phyloP scores from a whole-genome alignment of 176 grass and related monocot genomes.

The Carex parvula region DNA sequence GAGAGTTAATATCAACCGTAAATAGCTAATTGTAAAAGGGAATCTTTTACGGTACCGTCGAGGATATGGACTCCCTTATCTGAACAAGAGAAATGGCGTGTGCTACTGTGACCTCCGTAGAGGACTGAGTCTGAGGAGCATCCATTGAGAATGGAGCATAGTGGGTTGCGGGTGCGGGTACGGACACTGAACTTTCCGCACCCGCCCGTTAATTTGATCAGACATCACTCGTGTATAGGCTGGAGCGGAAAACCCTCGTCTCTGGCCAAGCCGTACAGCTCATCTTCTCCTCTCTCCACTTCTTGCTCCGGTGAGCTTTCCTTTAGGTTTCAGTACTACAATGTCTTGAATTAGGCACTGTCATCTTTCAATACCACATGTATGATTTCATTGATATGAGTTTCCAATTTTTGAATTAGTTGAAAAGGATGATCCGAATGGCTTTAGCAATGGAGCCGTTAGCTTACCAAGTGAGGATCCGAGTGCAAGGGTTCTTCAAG shows the following conservation, averaged over 20 bases:
- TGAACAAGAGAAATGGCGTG: neutral
- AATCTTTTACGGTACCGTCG: too few species aligned
- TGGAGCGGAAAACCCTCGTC: neutral
- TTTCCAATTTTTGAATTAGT: neutral
- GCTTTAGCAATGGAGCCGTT: conserved; percentile 37
- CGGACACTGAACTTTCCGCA: neutral
- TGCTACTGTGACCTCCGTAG: neutral
- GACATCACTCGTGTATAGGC: neutral
- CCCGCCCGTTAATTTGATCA: conserved; percentile 12
- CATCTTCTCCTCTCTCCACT: neutral
- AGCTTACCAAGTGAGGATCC: conserved; percentile 34
- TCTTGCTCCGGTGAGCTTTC: conserved; percentile 9
- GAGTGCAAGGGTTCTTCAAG: conserved; percentile 52
- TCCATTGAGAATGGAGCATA: conserved; percentile 30
- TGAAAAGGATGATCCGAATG: conserved; percentile 23
- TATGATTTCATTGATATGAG: neutral
- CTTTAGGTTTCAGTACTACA: neutral
- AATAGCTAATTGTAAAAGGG: too few species aligned
- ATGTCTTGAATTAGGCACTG: neutral
- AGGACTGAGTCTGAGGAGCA: neutral
- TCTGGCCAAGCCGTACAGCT: conserved; percentile 14
- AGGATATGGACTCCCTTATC: too few species aligned
- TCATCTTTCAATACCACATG: neutral
- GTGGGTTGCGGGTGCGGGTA: neutral
- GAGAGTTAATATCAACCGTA: too few species aligned